Evolutionary conservation across 768 basidiomycete genomes (phyloP).

Genomic region (Holtermanniella nyarrowii): DNA sequence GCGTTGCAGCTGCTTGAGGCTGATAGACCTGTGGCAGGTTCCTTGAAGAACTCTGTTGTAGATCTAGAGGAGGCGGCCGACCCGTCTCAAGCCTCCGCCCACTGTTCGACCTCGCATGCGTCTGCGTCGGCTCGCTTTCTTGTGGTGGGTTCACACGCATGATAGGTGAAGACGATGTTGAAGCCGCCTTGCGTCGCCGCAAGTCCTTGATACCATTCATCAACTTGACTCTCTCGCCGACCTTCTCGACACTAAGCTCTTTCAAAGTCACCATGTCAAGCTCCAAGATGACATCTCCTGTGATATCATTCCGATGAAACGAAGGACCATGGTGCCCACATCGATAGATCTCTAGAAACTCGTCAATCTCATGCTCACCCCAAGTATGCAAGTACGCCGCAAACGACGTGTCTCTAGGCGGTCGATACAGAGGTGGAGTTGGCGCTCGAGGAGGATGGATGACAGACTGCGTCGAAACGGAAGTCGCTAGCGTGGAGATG

Average conservation of each 20-base stretch:
- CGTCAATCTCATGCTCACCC: constrained; percentile 44
- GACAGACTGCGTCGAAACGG: constrained; percentile 2
- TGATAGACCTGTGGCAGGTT: constrained; percentile 65
- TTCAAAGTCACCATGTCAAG: constrained; percentile 75
- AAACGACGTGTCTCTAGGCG: constrained; percentile 22
- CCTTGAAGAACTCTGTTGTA: constrained; percentile 50
- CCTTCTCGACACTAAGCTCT: constrained; percentile 79
- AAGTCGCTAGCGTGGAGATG: constrained; percentile 9
- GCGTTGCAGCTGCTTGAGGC: constrained; percentile 40
- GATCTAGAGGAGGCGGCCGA: constrained; percentile 71
- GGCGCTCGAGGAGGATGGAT: constrained; percentile 23
- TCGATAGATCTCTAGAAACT: constrained; percentile 69
- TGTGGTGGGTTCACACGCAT: neutral
- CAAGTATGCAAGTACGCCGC: constrained; percentile 35
- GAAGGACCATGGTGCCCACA: constrained; percentile 57
- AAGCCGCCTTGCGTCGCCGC: constrained; percentile 45
- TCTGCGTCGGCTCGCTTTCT: neutral
- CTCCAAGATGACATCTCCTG: constrained; percentile 83
- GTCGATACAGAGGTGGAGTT: constrained; percentile 24
- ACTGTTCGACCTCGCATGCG: neutral
- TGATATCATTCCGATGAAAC: constrained; percentile 79
- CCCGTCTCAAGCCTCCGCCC: constrained; percentile 47
- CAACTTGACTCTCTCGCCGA: constrained; percentile 85
- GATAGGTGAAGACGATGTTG: neutral
- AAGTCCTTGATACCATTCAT: constrained; percentile 72